Percentiles rank a stretch among this genome's conserved stretches.
Conservation (phyloP, 805 yeast species). For the Alloascoidea africana region DNA sequence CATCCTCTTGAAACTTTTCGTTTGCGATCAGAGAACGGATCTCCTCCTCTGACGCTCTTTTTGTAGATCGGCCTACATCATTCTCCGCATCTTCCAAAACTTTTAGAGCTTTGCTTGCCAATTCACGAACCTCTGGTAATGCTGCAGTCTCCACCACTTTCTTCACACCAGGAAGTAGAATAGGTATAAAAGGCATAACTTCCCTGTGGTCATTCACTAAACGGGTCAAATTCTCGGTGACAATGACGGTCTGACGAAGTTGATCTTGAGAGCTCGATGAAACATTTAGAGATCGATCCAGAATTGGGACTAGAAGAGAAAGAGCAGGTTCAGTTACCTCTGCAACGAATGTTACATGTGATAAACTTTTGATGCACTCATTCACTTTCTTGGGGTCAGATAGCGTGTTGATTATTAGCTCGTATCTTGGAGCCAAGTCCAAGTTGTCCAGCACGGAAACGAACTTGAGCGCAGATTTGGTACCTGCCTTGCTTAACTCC, state of each 20-base stretch:
- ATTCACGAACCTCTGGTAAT: slow-evolving; percentile 88
- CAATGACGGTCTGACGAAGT: slow-evolving; percentile 91
- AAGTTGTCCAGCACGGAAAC: slow-evolving; percentile 82
- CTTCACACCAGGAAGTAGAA: slow-evolving; percentile 79
- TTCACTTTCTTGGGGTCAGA: slow-evolving; percentile 86
- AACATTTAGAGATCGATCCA: slow-evolving; percentile 76
- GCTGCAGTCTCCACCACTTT: slow-evolving; percentile 84
- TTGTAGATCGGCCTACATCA: slow-evolving; percentile 60
- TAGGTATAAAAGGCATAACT: slow-evolving; percentile 77
- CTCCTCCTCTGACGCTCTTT: slow-evolving; percentile 45
- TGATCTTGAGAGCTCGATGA: slow-evolving; percentile 86
- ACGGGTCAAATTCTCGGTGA: slow-evolving; percentile 89
- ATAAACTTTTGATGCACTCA: slow-evolving; percentile 72
- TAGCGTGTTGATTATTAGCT: slow-evolving; percentile 72
- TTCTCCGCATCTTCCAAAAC: slow-evolving; percentile 76
- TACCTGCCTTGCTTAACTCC: slow-evolving; percentile 79
- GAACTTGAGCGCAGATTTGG: slow-evolving; percentile 49
- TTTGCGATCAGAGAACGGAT: slow-evolving; percentile 24
- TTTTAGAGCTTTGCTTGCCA: slow-evolving; percentile 72
- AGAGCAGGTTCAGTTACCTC: slow-evolving; percentile 96
- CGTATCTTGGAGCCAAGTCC: slow-evolving; percentile 78
- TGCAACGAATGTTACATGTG: slow-evolving; percentile 93
- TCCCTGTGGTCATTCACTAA: slow-evolving; percentile 88
- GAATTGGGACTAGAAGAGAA: slow-evolving; percentile 79
- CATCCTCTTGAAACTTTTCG: slow-evolving; percentile 20